Evolutionary conservation across 805 yeast genomes (phyloP).

Genomic region (Wickerhamiella domercqiae): DNA sequence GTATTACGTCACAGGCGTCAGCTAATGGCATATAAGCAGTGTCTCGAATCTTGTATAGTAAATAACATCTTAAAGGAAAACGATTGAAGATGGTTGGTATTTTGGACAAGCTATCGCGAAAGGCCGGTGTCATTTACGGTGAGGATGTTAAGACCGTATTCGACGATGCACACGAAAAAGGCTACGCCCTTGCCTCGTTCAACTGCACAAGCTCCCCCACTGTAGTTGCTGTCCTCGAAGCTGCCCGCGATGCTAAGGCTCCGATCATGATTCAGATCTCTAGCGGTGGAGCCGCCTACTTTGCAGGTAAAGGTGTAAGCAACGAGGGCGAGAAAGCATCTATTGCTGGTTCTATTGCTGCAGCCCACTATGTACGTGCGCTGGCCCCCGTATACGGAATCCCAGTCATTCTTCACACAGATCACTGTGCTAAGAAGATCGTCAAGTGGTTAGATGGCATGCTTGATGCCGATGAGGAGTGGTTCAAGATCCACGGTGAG

Average conservation of each 20-base stretch:
- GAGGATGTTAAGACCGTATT: constrained; percentile 74
- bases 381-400: constrained; percentile 93
- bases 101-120: constrained; percentile 67
- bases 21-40: too few species aligned
- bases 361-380: constrained; percentile 93
- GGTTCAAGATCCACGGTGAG: constrained; percentile 72
- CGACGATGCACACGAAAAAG: constrained; percentile 82
- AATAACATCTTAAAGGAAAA: too few species aligned
- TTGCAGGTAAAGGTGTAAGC: constrained; percentile 97
- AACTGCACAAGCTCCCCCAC: constrained; percentile 97
- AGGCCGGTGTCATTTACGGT: constrained; percentile 97
- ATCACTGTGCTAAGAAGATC: constrained; percentile 97
- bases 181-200: constrained; percentile 96
- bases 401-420: constrained; percentile 94
- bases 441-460: constrained; percentile 98
- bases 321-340: constrained; percentile 91
- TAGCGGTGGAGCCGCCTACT: constrained; percentile 99
- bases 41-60: too few species aligned
- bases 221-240: constrained; percentile 91
- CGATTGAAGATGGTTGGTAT: too few species aligned
- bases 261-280: constrained; percentile 96
- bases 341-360: constrained; percentile 88
- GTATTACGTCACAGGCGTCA: too few species aligned
- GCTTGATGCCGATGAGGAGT: constrained; percentile 91
- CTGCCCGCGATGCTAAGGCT: constrained; percentile 85